Evolutionary conservation across 208 protist genomes (phyloP).

Genomic region (Phytomonas sp.): DNA sequence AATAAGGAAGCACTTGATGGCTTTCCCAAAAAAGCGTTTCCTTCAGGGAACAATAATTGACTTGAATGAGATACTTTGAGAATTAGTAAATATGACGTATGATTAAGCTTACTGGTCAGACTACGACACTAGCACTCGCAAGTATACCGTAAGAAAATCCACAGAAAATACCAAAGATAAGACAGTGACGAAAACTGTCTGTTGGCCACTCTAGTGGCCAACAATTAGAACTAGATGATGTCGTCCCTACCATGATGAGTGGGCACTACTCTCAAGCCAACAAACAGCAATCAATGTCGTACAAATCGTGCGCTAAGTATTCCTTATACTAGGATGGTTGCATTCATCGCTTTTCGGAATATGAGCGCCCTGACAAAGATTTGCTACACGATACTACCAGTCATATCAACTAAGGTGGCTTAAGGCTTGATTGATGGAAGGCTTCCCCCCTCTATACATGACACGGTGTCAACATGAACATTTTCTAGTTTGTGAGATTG

Average conservation of each 20-base stretch:
- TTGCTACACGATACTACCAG: constrained; percentile 16
- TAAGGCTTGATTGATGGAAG: constrained; percentile 7
- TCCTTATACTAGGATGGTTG: constrained; percentile 35
- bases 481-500: constrained; percentile 18
- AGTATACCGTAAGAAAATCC: constrained; percentile 31
- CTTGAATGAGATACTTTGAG: constrained; percentile 46
- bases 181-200: constrained; percentile 27
- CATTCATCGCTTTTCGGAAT: constrained; percentile 40
- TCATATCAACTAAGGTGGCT: constrained; percentile 15
- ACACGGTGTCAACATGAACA: constrained; percentile 32
- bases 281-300: constrained; percentile 44
- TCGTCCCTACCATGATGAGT: too few species aligned
- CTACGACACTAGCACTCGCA: constrained; percentile 23
- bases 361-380: constrained; percentile 30
- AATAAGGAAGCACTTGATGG: constrained; percentile 25
- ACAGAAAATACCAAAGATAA: constrained; percentile 32
- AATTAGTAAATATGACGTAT: constrained; percentile 32
- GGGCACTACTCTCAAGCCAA: too few species aligned
- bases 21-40: constrained; percentile 22
- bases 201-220: constrained; percentile 10
- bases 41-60: constrained; percentile 27
- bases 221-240: too few species aligned
- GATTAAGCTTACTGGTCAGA: constrained; percentile 25
- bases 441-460: constrained; percentile 32
- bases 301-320: constrained; percentile 27